A percentile compares a stretch with the other conserved stretches of the same genome.
These are phyloP conservation scores for Rosa persica DNA, from an alignment of 306 rosid genomes.

Conservation along the genomic window DNA sequence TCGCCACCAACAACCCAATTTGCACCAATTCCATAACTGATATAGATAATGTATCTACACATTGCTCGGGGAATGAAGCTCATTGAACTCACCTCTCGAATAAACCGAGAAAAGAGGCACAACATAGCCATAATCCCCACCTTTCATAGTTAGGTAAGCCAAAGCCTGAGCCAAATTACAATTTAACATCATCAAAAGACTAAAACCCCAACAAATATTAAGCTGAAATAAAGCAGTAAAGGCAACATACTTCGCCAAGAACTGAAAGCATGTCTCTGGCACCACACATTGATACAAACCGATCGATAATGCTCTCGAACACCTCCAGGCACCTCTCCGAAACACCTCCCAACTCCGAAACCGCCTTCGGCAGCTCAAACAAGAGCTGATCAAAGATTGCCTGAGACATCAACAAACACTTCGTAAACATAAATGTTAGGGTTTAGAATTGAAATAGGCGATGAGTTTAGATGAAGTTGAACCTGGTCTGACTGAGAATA, in stretches of 20 bases:
- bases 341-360: slow-evolving; percentile 58
- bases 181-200: slow-evolving; percentile 34
- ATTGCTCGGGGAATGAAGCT: background rate
- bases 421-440: background rate
- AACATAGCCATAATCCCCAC: slow-evolving; percentile 43
- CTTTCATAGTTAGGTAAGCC: slow-evolving; percentile 40
- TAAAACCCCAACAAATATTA: slow-evolving; percentile 1
- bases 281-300: slow-evolving; percentile 51
- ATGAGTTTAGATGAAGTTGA: background rate
- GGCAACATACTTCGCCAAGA: slow-evolving; percentile 58
- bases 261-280: slow-evolving; percentile 83
- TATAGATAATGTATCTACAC: background rate
- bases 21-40: background rate
- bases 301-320: slow-evolving; percentile 57
- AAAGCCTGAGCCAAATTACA: slow-evolving; percentile 63
- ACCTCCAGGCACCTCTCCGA: slow-evolving; percentile 59
- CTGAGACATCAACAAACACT: slow-evolving; percentile 36
- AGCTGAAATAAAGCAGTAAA: slow-evolving; percentile 5
- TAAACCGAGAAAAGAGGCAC: slow-evolving; percentile 61
- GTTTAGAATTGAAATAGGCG: background rate
- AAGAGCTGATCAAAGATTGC: slow-evolving; percentile 62
- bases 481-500: slow-evolving; percentile 72
- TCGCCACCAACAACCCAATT: background rate
- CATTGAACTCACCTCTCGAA: slow-evolving; percentile 59
- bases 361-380: slow-evolving; percentile 72